Evolutionary conservation across 176 grass and related monocot species (phyloP), one percentile per base, ranked within the genome.

Genomic region (Typha latifolia): DNA sequence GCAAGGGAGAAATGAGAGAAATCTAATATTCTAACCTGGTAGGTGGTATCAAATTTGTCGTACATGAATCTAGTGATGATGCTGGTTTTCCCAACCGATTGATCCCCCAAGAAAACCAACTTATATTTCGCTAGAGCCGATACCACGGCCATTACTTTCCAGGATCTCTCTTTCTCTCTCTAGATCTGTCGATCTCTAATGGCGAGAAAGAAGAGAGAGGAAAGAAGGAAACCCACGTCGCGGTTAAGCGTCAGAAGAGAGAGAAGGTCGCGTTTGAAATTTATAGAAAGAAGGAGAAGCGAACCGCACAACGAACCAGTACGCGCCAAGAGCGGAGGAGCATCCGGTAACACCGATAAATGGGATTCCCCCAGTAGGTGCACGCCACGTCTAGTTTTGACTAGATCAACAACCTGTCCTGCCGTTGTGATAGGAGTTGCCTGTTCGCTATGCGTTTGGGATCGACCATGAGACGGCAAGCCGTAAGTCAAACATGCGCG

Each of bases 31-130:
- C 27, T 29, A 47, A 94, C 85, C 86, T 95, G 90, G 68, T 90
- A 95, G 32, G 90, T 75, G 43, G 66, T 70, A 67, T 95, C 90
- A 71, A 95, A 95, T 81, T 90, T 95, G 76, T 95, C 90, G 69
- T 84, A 90, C 90, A 95, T 95, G 80, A 95, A 95, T 65, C 90
- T 86, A 77, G 90, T 95, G 62, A 95, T 79, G 70, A 89, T 86
- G 80, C 82, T 77, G 51, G 90, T 86, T 76, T 95, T 95, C 56
- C 86, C 90, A 16, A 86, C 90, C 14, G 80, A 65, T 70, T 95
- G 86, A 84, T 95, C 83, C 61, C 86, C 86, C 48, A 90, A 75
- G 86, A 95, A 89, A 14, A 95, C 90, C 68, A 95, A 77, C 77
- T 89, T 95, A 79, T 89, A 76, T 80, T 89, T 95, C 53, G 90